A percentile compares a stretch with the other conserved stretches of the same genome.
Conservation (phyloP, 1,139 yeast genomes). For the Geotrichum citri-aurantii region DNA sequence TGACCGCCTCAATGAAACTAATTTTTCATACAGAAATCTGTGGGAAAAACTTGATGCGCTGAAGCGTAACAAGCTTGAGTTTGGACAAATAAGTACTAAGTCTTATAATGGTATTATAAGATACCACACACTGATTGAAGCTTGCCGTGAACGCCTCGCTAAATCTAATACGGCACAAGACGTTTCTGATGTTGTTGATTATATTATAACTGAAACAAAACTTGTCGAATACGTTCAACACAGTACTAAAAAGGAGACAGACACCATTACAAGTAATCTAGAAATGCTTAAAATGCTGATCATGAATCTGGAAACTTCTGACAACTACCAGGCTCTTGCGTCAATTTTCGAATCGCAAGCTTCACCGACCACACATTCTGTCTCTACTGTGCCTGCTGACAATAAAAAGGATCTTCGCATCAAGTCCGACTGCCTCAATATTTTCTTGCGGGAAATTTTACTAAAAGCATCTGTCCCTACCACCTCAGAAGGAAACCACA, state of each 20-base stretch:
- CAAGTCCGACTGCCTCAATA: slow-evolving; percentile 6
- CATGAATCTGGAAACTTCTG: not conserved
- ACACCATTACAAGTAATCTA: not conserved
- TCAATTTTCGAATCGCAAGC: not conserved
- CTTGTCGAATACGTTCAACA: not conserved
- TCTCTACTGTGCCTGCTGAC: not conserved
- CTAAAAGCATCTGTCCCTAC: not conserved
- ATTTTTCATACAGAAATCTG: not conserved
- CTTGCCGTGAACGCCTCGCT: slow-evolving; percentile 4
- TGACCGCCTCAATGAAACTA: slow-evolving; percentile 23
- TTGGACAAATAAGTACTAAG: slow-evolving; percentile 11
- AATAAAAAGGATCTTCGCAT: not conserved
- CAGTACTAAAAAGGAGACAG: slow-evolving; percentile 4
- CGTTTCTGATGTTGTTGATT: slow-evolving; percentile 1
- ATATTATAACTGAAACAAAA: slow-evolving; percentile 1
- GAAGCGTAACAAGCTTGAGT: slow-evolving; percentile 13
- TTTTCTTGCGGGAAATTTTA: slow-evolving; percentile 3
- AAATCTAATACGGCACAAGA: not conserved
- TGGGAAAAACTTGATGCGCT: slow-evolving; percentile 10
- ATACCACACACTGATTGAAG: slow-evolving; percentile 8
- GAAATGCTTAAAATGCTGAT: slow-evolving; percentile 5
- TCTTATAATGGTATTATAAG: slow-evolving; percentile 20
- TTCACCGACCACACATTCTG: not conserved
- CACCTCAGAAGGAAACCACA: not conserved
- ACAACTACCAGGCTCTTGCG: not conserved